These are phyloP conservation scores for Phytopythium mirpurense DNA, from an alignment of 352 stramenopile species.

Conservation along the genomic window DNA sequence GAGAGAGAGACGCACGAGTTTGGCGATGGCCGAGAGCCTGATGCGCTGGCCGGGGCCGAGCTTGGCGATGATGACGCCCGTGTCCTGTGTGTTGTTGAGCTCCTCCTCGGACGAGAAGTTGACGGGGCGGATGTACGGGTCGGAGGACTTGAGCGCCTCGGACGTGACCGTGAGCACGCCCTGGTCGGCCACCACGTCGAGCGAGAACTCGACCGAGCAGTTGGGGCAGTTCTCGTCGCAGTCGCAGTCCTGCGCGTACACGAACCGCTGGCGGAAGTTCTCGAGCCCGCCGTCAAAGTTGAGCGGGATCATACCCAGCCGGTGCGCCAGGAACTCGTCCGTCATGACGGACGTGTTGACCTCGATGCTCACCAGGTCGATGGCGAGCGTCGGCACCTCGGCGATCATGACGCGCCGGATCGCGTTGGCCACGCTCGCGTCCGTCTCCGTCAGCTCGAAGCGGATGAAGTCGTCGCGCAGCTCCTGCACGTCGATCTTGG, in stretches of 20 bases:
- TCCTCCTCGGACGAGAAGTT: constrained; percentile 87
- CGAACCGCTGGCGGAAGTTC: constrained; percentile 89
- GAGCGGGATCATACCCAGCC: constrained; percentile 97
- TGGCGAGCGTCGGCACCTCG: constrained; percentile 96
- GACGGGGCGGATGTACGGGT: constrained; percentile 83
- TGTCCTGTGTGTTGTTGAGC: constrained; percentile 93
- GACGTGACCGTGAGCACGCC: constrained; percentile 71
- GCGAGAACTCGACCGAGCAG: constrained; percentile 95
- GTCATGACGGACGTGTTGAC: constrained; percentile 97
- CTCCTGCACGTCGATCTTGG: constrained; percentile 94
- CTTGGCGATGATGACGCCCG: constrained; percentile 96
- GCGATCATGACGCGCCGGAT: constrained; percentile 97
- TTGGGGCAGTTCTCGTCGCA: constrained; percentile 96
- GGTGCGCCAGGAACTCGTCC: constrained; percentile 98
- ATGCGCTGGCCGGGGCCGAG: constrained; percentile 93
- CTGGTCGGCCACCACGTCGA: constrained; percentile 88
- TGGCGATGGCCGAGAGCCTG: constrained; percentile 93
- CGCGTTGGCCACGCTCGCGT: constrained; percentile 96
- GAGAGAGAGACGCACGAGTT: constrained; percentile 38
- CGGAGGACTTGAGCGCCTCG: constrained; percentile 73
- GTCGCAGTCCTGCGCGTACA: constrained; percentile 87
- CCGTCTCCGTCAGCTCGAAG: constrained; percentile 96
- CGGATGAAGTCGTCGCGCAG: constrained; percentile 95
- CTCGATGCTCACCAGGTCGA: constrained; percentile 98
- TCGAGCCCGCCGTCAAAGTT: constrained; percentile 81